Evolutionary conservation across 2,329 filamentous ascomycete species (phyloP), one percentile per base, ranked within the genome.

Genomic region (Talaromyces sp.): DNA sequence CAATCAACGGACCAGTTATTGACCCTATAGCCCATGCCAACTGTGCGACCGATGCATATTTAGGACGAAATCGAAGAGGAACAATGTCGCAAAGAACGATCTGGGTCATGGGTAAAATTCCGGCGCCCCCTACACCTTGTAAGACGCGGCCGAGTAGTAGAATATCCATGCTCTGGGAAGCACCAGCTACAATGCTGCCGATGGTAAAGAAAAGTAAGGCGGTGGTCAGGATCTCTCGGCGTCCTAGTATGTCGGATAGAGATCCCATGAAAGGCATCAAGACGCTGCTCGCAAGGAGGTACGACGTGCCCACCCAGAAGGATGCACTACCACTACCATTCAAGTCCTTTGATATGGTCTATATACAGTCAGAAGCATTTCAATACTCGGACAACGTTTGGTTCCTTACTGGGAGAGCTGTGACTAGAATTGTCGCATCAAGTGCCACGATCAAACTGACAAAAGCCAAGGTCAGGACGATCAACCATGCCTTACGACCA

Each of bases 221-320:
- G 1, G 74, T 62, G 3, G 82, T 68, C 8, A 83, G 70, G 27
- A 82, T 69, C 0, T 76, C 75, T 52, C 78, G 78, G 3, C 82
- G 77, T 9, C 82, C 82, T 56, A 84, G 83, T 22, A 82, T 80
- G 52, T 82, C 76, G 4, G 81, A 82, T 45, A 83, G 73, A 0
- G 79, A 78, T 3, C 79, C 80, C 59, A 81, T 81, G 66, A 78
- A 81, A 0, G 83, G 84, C 69, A 85, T 83, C 66, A 84, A 83
- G 27, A 84, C 77, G 19, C 31, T 39, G 24, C 62, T 49, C 9
- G 62, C 67, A 5, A 85, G 72, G 0, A 85, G 75, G 66, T 83
- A 85, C 0, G 81, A 79, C 0, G 82, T 82, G 0, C 81, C 82
- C 41, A 81, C 78, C 84, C 83, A 85, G 69, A 84, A 84, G 0